Base-by-base conservation (phyloP, 768 basidiomycete genomes). In the Boletus rubescentipes region DNA sequence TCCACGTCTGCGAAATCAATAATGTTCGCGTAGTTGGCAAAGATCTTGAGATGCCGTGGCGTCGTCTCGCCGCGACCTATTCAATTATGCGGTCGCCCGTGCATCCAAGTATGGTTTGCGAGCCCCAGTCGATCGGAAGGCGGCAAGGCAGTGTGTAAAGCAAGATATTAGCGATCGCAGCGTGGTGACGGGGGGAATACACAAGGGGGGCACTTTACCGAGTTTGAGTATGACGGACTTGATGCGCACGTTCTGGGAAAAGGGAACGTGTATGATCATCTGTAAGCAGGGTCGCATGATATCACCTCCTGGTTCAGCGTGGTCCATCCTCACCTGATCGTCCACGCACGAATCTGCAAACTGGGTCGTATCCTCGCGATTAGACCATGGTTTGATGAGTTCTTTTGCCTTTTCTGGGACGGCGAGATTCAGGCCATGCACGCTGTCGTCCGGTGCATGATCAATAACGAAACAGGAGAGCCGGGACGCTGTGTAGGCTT, bases 231-330 rank as follows among this genome's bases (percentile, higher is more conserved):
- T 64, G 7, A 93, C 67, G 16, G 91, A 90, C 55, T 82, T 82
- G 39, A 93, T 67, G 42, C 89, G 78, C 23, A 93, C 91, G 62
- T 85, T 87, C 66, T 91, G 80, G 1, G 78, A 79, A 74, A 93
- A 93, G 0, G 91, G 89, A 44, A 93, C 71, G 67, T 91, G 89
- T 55, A 93, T 77, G 62, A 93, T 86, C 51, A 92, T 75, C 91
- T 93, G 60, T 41, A 42, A 26, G 15, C 37, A 65, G 55, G 57
- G 51, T 56, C 46, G 46, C 43, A 53, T 66, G 49, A 63, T 48
- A 49, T 34, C 43, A 49, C 38, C n/a, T 35, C 15, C 20, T 15
- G 43, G 49, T 14, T 36, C 49, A n/a, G 39, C 37, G 39, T 51
- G 26, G 53, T 38, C 55, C 41, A 23, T 31, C 54, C 75, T 45